Base-by-base conservation (phyloP, 169 alveolate genomes). In the Plasmodium falciparum region DNA sequence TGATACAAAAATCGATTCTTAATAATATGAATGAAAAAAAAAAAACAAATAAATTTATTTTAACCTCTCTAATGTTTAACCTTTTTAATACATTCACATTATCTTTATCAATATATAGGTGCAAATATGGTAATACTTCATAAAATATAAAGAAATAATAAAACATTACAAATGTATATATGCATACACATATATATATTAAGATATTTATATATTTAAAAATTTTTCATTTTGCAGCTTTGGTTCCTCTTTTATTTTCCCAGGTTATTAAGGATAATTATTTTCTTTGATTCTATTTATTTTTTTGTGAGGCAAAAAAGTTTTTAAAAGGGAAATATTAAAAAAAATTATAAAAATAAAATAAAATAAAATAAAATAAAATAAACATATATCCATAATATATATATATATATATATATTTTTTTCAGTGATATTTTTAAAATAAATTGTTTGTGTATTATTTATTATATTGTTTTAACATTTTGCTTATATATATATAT, bases 71-170 rank as follows among this genome's bases (percentile, higher is more conserved):
- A 17, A 49, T 58, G 2, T 80, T 80, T 49, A 80, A 80, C 29
- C 39, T 69, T n/a, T 50, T 80, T 11, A 80, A 80, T 62, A 56
- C 90, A 0, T 9, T 70, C 45, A 24, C 50, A 39, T 80, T 80
- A 39, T 80, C 90, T 0, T 59, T 24, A 29, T 67, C 85, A 50
- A 45, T 80, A 4, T 80, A 80, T 65, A 80, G 39, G 73, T 80
- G 90, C 66, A 80, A 80, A 80, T 80, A 80, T 70, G 90, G 90
- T 80, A 80, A 39, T 6, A 7, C n/a, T 6, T 12, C 54, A 73
- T 26, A 13, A 24, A 24, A 26, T 24, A 52, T 9, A 50, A 9
- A 54, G 2, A 3, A 52, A 52, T 13, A 54, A 54, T 54, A 54
- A 15, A 54, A 54, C 2, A 54, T 5, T 15, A 54, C 2, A 54